Evolutionary conservation across 306 rosid species (phyloP).

Genomic region (Prosopis cineraria): DNA sequence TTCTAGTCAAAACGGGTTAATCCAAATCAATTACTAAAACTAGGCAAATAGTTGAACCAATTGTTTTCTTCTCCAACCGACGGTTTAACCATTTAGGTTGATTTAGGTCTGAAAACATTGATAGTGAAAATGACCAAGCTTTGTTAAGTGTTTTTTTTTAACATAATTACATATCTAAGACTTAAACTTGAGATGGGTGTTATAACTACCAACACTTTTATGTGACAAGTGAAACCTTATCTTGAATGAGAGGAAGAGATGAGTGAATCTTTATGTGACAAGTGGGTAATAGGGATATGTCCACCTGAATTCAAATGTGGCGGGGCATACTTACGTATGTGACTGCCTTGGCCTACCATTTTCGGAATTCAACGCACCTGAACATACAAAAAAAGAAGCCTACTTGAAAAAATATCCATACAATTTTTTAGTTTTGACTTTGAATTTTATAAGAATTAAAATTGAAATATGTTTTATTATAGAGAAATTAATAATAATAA

Average conservation of each 20-base stretch:
- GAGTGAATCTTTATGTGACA: not conserved
- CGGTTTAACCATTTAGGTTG: no score
- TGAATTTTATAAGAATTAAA: not conserved
- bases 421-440: not conserved
- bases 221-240: no score
- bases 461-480: not conserved
- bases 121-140: no score
- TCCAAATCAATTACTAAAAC: no score
- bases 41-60: no score
- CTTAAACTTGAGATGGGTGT: no score
- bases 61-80: no score
- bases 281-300: not conserved
- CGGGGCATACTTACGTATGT: conserved; percentile 6
- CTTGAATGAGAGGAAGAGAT: not conserved
- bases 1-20: no score
- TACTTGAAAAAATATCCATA: not conserved
- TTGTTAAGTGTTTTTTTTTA: no score
- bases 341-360: not conserved
- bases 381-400: not conserved
- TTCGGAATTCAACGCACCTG: conserved; percentile 9
- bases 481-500: not conserved
- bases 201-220: no score
- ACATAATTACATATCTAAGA: no score
- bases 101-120: no score
- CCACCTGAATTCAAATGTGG: conserved; percentile 43